Base-by-base conservation (phyloP, 106 monocot species). In the Cymbidium sinense region DNA sequence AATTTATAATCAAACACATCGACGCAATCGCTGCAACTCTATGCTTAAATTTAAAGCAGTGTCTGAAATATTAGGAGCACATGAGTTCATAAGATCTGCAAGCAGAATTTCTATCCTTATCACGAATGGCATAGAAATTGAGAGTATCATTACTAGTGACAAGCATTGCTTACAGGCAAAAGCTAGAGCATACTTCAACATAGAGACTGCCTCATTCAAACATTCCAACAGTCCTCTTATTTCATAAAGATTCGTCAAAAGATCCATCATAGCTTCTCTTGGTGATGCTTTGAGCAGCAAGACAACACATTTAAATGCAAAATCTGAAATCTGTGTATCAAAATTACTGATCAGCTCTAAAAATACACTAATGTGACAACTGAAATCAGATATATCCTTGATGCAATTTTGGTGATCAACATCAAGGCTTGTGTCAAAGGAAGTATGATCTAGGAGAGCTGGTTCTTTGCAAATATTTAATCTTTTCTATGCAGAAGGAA, bases 281-380 rank as follows among this genome's bases (percentile, higher is more conserved):
- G 94, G 90, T 20, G 94, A 77, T 12, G 87, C 94, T 64, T 85
- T 88, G 58, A 94, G 76, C 55, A 99, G 82, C 76, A 99, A 82
- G 37, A 94, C 84, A 69, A 88, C 47, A 82, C 94, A 99, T 55
- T 92, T 92, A 34, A 94, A 99, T 70, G 98, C 94, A 70, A 99
- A 70, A 85, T 94, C 87, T 23, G 81, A 84, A 70, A 92, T 84
- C 70, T 86, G 64, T 73, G 79, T 17, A 55, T 88, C 88, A 65
- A 81, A 47, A 43, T 78, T 84, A 43, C 79, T 85, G 70, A 82
- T 70, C 80, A 99, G 81, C 29, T 99, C 94, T 5, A 99, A 78
- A 58, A 99, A 94, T 5, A 86, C 84, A 50, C 87, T 84, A 64
- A 89, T 55, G 70, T 90, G 94, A 80, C 85, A 77, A 55, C 87